These are phyloP conservation scores for Salvia hispanica DNA, from an alignment of 257 asterid genomes.

Conservation along the genomic window DNA sequence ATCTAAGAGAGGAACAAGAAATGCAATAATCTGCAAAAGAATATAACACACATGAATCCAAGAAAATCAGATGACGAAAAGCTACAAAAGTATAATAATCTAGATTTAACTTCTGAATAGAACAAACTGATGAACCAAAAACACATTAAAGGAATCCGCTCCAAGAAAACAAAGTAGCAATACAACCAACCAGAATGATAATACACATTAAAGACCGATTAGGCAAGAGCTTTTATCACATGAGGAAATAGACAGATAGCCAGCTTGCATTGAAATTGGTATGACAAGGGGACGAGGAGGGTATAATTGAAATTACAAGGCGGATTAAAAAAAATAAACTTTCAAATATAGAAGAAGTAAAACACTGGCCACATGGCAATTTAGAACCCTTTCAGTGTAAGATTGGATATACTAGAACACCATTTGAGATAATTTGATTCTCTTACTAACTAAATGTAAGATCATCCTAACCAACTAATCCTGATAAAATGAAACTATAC, in stretches of 20 bases:
- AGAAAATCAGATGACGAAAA: slow-evolving; percentile 14
- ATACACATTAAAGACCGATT: slow-evolving; percentile 7
- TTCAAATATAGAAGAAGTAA: background rate
- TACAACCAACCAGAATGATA: background rate
- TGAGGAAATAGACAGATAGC: slow-evolving; percentile 9
- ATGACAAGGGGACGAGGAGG: background rate
- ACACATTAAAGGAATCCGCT: slow-evolving; percentile 6
- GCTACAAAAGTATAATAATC: background rate
- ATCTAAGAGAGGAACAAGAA: slow-evolving; percentile 89
- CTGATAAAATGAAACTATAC: background rate
- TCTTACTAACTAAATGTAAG: no score
- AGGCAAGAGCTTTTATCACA: background rate
- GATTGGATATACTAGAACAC: no score
- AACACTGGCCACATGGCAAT: background rate
- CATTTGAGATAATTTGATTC: no score
- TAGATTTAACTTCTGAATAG: slow-evolving; percentile 23
- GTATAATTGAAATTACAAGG: slow-evolving; percentile 1
- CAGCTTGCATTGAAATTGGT: background rate
- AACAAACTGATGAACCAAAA: slow-evolving; percentile 8
- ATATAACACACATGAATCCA: slow-evolving; percentile 9
- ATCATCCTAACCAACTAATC: background rate
- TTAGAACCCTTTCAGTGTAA: background rate
- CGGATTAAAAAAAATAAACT: background rate
- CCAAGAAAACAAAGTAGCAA: slow-evolving; percentile 18
- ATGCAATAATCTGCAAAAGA: slow-evolving; percentile 71